Percentiles rank a stretch among this genome's conserved stretches.
Conservation (phyloP, 2,329 filamentous ascomycete species). For the Aspergillus alliaceus region DNA sequence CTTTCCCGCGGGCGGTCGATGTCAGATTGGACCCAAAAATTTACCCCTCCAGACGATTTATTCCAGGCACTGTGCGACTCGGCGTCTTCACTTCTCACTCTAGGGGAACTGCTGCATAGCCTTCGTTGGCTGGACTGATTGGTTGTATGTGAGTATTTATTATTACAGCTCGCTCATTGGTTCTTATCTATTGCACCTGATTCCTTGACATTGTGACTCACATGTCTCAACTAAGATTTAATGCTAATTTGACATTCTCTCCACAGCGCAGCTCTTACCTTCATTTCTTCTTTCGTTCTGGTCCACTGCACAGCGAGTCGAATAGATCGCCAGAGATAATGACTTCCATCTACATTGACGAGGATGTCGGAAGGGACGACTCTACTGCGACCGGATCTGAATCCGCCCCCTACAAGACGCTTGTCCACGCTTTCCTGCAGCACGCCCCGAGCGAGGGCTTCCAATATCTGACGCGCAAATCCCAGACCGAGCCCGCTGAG, state of each 20-base stretch:
- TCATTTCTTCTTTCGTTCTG: neutral
- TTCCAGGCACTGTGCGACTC: slow-evolving; percentile 14
- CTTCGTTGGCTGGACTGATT: neutral
- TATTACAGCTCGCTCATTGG: neutral
- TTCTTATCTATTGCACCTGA: neutral
- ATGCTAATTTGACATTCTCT: neutral
- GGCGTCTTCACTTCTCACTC: slow-evolving; percentile 6
- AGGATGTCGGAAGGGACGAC: slow-evolving; percentile 74
- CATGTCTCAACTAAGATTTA: neutral
- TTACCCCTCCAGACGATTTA: slow-evolving; percentile 31
- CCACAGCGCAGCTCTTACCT: neutral
- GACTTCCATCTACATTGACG: slow-evolving; percentile 70
- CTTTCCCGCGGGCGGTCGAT: slow-evolving; percentile 1
- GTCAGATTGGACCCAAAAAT: slow-evolving; percentile 25
- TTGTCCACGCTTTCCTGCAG: slow-evolving; percentile 75
- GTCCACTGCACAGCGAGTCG: neutral
- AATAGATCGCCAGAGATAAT: slow-evolving; percentile 21
- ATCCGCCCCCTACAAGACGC: slow-evolving; percentile 75
- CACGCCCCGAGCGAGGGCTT: slow-evolving; percentile 60
- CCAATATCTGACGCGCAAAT: slow-evolving; percentile 69
- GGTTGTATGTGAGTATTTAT: neutral
- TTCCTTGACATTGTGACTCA: neutral
- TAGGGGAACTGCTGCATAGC: slow-evolving; percentile 8
- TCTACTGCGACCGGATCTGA: slow-evolving; percentile 66
- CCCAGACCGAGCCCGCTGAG: slow-evolving; percentile 59